phyloP scores from a whole-genome alignment of 2,329 filamentous ascomycete genomes.

The Teratosphaeria nubilosa region DNA sequence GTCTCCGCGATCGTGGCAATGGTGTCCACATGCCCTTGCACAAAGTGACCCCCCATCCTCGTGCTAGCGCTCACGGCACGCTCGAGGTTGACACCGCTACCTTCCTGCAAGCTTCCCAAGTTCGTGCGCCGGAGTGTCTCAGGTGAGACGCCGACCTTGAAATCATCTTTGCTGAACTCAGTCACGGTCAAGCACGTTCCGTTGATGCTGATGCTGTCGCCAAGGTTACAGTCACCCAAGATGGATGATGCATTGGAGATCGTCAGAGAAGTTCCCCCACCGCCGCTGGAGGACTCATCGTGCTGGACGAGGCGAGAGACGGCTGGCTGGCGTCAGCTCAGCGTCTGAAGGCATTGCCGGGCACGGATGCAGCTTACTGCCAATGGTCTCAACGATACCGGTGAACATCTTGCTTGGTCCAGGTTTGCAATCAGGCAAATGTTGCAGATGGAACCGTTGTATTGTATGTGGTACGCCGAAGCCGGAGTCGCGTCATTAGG shows the following conservation, averaged over 20 bases:
- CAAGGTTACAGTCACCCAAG: slow-evolving; percentile 71
- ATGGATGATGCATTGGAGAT: slow-evolving; percentile 68
- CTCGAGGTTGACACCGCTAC: slow-evolving; percentile 78
- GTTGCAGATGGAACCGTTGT: not conserved
- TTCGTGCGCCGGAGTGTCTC: slow-evolving; percentile 95
- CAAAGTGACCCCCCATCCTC: slow-evolving; percentile 96
- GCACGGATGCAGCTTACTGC: slow-evolving; percentile 52
- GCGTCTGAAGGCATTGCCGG: slow-evolving; percentile 21
- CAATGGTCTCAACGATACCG: slow-evolving; percentile 83
- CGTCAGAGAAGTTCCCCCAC: slow-evolving; percentile 80
- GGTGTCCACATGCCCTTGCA: slow-evolving; percentile 95
- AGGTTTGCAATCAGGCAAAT: not conserved
- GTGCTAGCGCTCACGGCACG: slow-evolving; percentile 82
- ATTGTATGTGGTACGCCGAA: not conserved
- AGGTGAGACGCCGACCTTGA: slow-evolving; percentile 89
- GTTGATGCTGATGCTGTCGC: slow-evolving; percentile 92
- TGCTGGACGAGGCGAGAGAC: slow-evolving; percentile 71
- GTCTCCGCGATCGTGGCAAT: slow-evolving; percentile 64
- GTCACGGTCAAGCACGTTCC: slow-evolving; percentile 93
- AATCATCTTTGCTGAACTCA: slow-evolving; percentile 50
- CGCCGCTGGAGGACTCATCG: slow-evolving; percentile 59
- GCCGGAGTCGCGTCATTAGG: not conserved
- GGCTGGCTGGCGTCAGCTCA: slow-evolving; percentile 45
- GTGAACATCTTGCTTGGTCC: slow-evolving; percentile 65
- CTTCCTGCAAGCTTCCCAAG: slow-evolving; percentile 60